Evolutionary conservation across 345 rosid genomes (phyloP), one percentile per base, ranked within the genome.

Genomic region (Orychophragmus violaceus): DNA sequence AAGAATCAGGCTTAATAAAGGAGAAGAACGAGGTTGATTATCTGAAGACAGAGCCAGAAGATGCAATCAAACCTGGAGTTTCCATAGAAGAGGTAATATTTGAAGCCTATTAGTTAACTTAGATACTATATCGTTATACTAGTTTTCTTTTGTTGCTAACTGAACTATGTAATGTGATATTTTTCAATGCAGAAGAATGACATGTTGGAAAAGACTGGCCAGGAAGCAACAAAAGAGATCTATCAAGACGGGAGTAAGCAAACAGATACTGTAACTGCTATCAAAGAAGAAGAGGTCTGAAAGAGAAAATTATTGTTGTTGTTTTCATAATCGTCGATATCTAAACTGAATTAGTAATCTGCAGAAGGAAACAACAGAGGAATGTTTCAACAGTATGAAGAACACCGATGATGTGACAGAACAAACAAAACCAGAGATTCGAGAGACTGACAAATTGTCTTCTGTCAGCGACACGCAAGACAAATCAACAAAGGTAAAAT

Each of bases 401-500:
- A 51, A 69, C 29, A 52, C 12, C 1, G 27, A 62, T 48, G 66
- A 76, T 14, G 49, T 35, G 5, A 57, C 35, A 48, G 59, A 41
- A 0, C 37, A 39, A 53, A 13, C 53, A 36, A 19, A 55, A 36
- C 36, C 49, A 9, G 59, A 36, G 64, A 45, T 28, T 46, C 68
- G 1, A 12, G 61, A 52, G n/a, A 56, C 46, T 5, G 63, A 68
- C 45, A 63, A 46, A 39, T 68, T 27, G 55, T 67, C 62, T 30
- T 62, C 27, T 64, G 75, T 11, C 28, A 68, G 62, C 73, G 58
- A 8, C 5, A 48, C 66, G 63, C 78, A 75, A 44, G 73, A 68
- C 35, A 64, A 28, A 17, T n/a, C 79, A 37, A 17, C 78, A 22
- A 54, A 83, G 88, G 96, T 88, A 41, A 76, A 81, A n/a, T 24